Base-by-base conservation (phyloP, 2,329 filamentous ascomycete species). In the Leptosphaerulina australis region DNA sequence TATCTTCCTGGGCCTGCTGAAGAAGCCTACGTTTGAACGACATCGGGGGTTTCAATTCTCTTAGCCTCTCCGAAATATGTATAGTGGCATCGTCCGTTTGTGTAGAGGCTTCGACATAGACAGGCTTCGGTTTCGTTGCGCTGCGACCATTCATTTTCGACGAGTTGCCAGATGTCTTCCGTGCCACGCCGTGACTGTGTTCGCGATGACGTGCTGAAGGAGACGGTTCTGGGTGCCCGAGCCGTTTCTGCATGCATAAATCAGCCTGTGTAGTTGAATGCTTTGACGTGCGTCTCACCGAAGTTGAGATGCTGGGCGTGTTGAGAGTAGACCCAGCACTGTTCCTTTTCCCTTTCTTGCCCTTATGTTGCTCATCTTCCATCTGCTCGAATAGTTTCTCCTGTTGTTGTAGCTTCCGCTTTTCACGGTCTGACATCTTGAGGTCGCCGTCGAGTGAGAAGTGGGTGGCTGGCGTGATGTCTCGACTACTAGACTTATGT, bases 381-480 rank as follows among this genome's bases (percentile, higher is more conserved):
- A 84, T 74, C 59, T 83, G 79, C 55, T 83, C 79, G 55, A 86
- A 86, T 50, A 85, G 79, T 56, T 82, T 82, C 60, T 86, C 83
- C 31, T 82, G 81, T 46, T 83, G 82, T 44, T 83, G 81, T 36
- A 87, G 77, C 68, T 87, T 87, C 50, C 83, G 81, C 61, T 79
- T 79, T 59, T 87, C 84, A 4, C 84, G 78, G 53, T 82, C 83
- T 2, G 84, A 86, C 54, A 86, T 74, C 55, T 83, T 83, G 2
- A 76, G 67, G 21, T 72, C 69, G 36, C 69, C 71, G 8, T 76
- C 79, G 21, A 75, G 70, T 6, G 76, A 79, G 50, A 77, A 79
- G 56, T 79, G 78, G 9, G 76, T 76, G 38, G 79, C 81, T 2
- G 84, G 84, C 5, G 83, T 86, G 36, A 84, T 78, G 62, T 86